phyloP scores from a whole-genome alignment of 2,329 filamentous ascomycete genomes.

The Beauveria sp. region DNA sequence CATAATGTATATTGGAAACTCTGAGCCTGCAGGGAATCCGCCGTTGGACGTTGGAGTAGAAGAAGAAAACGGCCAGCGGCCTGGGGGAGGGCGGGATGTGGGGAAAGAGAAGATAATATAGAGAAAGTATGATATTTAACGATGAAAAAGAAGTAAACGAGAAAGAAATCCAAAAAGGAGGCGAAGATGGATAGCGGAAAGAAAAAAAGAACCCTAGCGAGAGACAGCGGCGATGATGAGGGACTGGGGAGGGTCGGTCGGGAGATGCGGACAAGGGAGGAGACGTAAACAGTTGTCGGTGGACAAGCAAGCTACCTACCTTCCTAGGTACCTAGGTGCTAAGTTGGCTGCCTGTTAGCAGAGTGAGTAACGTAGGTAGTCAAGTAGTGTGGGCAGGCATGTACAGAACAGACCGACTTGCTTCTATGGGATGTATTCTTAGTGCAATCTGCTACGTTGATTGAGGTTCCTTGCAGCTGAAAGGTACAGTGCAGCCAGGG shows the following conservation, averaged over 20 bases:
- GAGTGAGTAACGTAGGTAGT: no score
- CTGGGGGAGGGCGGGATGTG: not conserved
- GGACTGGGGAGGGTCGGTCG: slow-evolving; percentile 6
- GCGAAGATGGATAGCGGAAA: slow-evolving; percentile 1
- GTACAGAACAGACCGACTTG: no score
- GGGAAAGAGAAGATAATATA: not conserved
- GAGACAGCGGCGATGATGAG: not conserved
- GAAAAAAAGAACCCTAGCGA: slow-evolving; percentile 1
- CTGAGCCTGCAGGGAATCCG: slow-evolving; percentile 11
- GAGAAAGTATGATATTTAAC: slow-evolving; percentile 1
- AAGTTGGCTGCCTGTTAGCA: not conserved
- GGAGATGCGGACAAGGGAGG: slow-evolving; percentile 4
- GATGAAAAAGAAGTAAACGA: not conserved
- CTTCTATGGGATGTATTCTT: not conserved
- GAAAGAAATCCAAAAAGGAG: slow-evolving; percentile 7
- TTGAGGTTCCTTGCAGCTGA: not conserved
- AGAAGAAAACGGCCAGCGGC: slow-evolving; percentile 1
- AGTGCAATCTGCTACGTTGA: not conserved
- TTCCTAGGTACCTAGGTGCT: no score
- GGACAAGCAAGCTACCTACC: not conserved
- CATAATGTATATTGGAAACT: slow-evolving; percentile 10
- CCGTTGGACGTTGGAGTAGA: not conserved
- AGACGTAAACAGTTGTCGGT: not conserved
- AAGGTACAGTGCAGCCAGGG: not conserved
- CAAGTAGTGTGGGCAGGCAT: no score